Evolutionary conservation across 116 monocot species (phyloP).

Genomic region (Cymodocea nodosa): DNA sequence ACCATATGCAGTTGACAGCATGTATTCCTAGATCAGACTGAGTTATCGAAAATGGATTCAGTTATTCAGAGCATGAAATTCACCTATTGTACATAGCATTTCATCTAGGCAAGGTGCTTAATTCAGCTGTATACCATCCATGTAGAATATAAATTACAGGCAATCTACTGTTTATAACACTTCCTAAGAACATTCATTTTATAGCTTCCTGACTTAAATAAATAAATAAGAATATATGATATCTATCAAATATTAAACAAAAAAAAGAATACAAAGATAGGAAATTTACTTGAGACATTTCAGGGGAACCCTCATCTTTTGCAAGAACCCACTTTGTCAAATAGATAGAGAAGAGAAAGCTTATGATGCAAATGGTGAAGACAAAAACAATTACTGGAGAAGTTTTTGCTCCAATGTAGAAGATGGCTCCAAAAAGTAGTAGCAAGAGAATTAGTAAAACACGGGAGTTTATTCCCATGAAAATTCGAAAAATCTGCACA

Average conservation of each 20-base stretch:
- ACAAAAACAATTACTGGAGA: slow-evolving; percentile 91
- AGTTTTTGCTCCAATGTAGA: slow-evolving; percentile 80
- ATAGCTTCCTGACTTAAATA: too few relatives aligned
- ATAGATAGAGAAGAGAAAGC: slow-evolving; percentile 78
- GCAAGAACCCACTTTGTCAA: slow-evolving; percentile 97
- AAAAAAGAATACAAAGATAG: neutral
- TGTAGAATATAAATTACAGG: too few relatives aligned
- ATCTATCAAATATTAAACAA: neutral
- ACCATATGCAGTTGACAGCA: too few relatives aligned
- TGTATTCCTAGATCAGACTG: too few relatives aligned
- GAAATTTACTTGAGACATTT: slow-evolving; percentile 59
- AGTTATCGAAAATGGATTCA: too few relatives aligned
- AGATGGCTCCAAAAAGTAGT: slow-evolving; percentile 46
- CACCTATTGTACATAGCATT: too few relatives aligned
- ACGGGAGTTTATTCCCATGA: slow-evolving; percentile 68
- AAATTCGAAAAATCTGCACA: slow-evolving; percentile 65
- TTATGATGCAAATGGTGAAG: slow-evolving; percentile 61
- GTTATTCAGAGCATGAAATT: too few relatives aligned
- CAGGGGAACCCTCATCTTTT: slow-evolving; percentile 96
- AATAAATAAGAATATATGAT: neutral
- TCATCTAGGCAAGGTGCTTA: too few relatives aligned
- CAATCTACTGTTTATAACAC: too few relatives aligned
- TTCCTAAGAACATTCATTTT: too few relatives aligned
- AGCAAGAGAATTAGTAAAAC: slow-evolving; percentile 56
- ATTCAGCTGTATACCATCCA: too few relatives aligned